Base-by-base conservation (phyloP, 78 protist genomes). In the Dictyostelium discoideum region DNA sequence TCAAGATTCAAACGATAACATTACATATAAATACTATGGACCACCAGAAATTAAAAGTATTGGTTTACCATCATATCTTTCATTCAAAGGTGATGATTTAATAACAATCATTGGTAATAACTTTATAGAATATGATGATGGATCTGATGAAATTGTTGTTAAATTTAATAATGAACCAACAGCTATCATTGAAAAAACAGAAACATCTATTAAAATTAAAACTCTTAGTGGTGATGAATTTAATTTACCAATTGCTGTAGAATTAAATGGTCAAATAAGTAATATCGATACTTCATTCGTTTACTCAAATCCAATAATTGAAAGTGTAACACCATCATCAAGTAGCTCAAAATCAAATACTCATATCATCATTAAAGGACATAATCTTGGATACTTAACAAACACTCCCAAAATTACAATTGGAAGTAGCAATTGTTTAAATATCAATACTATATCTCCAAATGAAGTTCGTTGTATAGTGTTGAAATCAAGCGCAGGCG, bases 1-100 rank as follows among this genome's bases (percentile, higher is more conserved):
- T 1, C 85, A 87, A 78, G 26, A 57, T 42, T 74, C 84, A 77
- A 37, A 37, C 1, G 29, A 46, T 37, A n/a, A 40, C 6, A 80
- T 78, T 20, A 42, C 69, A 26, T 87, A 42, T 18, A 40, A 48
- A 7, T 87, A 77, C 39, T 87, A 87, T 87, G 93, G 93, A 63
- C 46, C 40, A 5, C 93, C 93, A 78, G 7, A 79, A 3, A 77
- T 87, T 24, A 14, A 79, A 14, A 77, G 85, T 3, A 63, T 87
- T 44, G 3, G 8, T 24, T 50, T 54, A 54, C 78, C 37, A 22
- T 22, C 79, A 24, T 20, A 32, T 26, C 18, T 8, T 32, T 5
- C 79, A 39, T 22, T 87, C 29, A 63, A 87, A 79, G 93, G 93
- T 79, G 57, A 18, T 6, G n/a, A 44, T 44, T 3, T 16, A 20